A percentile compares a stretch with the other conserved stretches of the same genome.
Evolutionary conservation across 2,329 filamentous ascomycete genomes (phyloP).

Genomic region (Paracoccidioides brasiliensis): DNA sequence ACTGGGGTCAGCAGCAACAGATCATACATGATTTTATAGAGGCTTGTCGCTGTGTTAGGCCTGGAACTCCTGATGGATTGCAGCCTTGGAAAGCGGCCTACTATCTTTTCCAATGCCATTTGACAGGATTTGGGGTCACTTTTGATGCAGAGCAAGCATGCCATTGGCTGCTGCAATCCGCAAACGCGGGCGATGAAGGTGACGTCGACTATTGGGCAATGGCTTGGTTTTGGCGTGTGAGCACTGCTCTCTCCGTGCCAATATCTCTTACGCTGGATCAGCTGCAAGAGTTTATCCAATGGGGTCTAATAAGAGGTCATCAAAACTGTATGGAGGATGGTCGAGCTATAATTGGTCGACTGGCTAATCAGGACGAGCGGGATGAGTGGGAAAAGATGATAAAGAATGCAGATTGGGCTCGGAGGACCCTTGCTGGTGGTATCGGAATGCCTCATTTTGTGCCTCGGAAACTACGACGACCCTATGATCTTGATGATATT

Average conservation of each 20-base stretch:
- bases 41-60: background rate
- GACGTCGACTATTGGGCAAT: constrained; percentile 1
- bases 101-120: background rate
- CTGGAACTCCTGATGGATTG: background rate
- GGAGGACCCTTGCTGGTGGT: background rate
- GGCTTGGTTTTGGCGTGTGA: constrained; percentile 1
- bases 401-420: background rate
- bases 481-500: background rate
- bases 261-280: background rate
- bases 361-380: background rate
- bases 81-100: constrained; percentile 3
- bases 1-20: background rate
- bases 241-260: background rate
- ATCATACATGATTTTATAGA: background rate
- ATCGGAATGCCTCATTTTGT: constrained; percentile 2
- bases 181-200: background rate
- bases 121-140: background rate
- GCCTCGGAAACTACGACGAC: background rate
- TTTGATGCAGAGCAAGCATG: background rate
- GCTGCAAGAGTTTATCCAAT: background rate
- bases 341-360: background rate
- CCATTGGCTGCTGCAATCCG: background rate
- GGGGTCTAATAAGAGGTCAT: constrained; percentile 3
- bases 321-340: background rate
- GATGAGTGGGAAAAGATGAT: background rate